Evolutionary conservation across 345 rosid species (phyloP), one percentile per base, ranked within the genome.

Genomic region (Physaria fendleri): DNA sequence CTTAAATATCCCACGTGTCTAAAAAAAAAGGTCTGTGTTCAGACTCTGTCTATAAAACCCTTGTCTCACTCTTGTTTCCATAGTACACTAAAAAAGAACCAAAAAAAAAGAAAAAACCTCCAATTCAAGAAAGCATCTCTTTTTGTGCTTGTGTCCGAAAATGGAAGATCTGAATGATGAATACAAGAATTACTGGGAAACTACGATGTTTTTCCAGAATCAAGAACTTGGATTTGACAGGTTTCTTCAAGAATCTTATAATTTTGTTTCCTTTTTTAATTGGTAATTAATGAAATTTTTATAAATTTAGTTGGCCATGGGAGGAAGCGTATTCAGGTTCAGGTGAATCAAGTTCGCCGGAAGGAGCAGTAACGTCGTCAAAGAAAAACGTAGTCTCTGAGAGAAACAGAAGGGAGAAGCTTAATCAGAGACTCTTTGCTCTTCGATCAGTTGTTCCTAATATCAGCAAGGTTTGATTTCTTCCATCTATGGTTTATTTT

Each of bases 341-440:
- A 21, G 87, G 77, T 65, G 99, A 86, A 45, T 87, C 91, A 9
- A 89, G 99, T 52, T 93, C 97, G 34, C 97, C 99, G 27, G 99
- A 89, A 38, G 95, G 97, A 55, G 81, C 79, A 2, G 87, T 83
- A 11, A 81, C 95, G 0, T 69, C 83, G 22, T 62, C 74, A 1
- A 93, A 87, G 76, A n/a, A n/a, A n/a, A 93, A 89, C 69, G 88
- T 85, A 8, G 81, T 82, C 21, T 89, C 95, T 1, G 99, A 93
- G 76, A 76, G 97, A 52, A 89, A 87, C 23, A 48, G 99, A 44
- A 63, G 99, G 65, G 86, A 79, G 72, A 89, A 81, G 76, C 95
- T 93, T 14, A 93, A 89, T 32, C 91, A 93, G 30, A 76, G 95
- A 34, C 85, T 93, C 13, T 83, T 83, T 2, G 94, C 97, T 25